phyloP scores from a whole-genome alignment of 345 rosid genomes.

The Eucalyptus shirleyi region DNA sequence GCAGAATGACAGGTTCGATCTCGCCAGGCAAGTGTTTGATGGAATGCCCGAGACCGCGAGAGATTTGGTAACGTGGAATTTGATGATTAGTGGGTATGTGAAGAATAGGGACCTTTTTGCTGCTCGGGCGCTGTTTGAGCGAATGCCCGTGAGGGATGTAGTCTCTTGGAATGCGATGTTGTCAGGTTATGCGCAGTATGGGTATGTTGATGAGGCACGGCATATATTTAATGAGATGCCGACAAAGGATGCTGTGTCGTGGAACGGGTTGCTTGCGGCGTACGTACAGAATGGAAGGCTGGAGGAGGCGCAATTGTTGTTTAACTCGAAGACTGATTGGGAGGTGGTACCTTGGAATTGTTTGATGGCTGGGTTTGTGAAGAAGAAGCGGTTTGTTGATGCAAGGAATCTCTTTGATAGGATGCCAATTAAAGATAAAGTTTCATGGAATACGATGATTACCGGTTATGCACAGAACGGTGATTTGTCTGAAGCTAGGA shows the following conservation, averaged over 20 bases:
- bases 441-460: conserved; percentile 5
- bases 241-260: neutral
- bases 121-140: neutral
- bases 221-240: conserved; percentile 2
- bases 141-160: neutral
- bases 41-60: neutral
- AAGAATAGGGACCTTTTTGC: neutral
- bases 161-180: conserved; percentile 6
- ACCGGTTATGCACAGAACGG: conserved; percentile 3
- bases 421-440: conserved; percentile 1
- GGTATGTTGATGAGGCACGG: conserved; percentile 4
- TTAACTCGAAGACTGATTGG: conserved; percentile 1
- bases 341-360: conserved; percentile 7
- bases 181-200: conserved; percentile 1
- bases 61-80: conserved; percentile 4
- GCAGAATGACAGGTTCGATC: neutral
- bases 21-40: neutral
- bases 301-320: conserved; percentile 1
- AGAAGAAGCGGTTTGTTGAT: neutral
- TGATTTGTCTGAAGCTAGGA: neutral
- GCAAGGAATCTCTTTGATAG: conserved; percentile 2
- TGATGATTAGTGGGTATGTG: conserved; percentile 5
- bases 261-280: conserved; percentile 1
- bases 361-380: conserved; percentile 4
- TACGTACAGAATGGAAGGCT: conserved; percentile 1